Evolutionary conservation across 2,329 filamentous ascomycete genomes (phyloP), one percentile per base, ranked within the genome.

Genomic region (Drechslerella coelobrocha): DNA sequence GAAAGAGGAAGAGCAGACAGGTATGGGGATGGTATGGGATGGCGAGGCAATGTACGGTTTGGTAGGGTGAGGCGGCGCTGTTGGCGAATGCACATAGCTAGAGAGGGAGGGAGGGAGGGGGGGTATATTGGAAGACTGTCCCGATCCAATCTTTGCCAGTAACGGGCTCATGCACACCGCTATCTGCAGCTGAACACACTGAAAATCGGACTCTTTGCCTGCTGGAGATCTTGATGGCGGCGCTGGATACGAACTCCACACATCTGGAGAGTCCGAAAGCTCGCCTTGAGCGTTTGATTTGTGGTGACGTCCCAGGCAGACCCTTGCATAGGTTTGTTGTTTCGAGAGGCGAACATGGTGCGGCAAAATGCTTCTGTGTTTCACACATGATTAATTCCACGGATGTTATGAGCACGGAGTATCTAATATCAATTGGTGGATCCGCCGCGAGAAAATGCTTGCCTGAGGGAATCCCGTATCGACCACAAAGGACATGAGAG

Each of bases 241-340:
- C n/a, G 34, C 34, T 39, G 34, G 34, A 2, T 39, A 2, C 12
- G 34, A 10, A 14, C 34, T 39, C 14, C 21, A 8, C 17, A 6
- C 41, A 2, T 17, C 14, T n/a, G 9, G 19, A 19, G 41, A n/a
- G 14, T 14, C 41, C 5, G 19, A 17, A 17, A 5, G 17, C 14
- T 19, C 19, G 41, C n/a, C 37, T 12, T 19, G 17, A 50, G 17
- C 45, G 23, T 61, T 69, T 60, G 54, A 59, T 69, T 54, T 69
- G 57, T 34, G 51, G 56, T 56, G 31, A 29, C 39, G 54, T 54
- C 47, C 34, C 65, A 69, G 57, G 65, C 65, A 69, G 65, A 69
- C 57, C 65, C 65, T 69, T 69, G 65, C 65, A 61, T 69, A 34
- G 47, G 45, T 53, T 57, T 53, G 47, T 37, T 69, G 53, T 62